Evolutionary conservation across 139 green algal species (phyloP), one percentile per base, ranked within the genome.

Genomic region (Diplosphaera chodatii): DNA sequence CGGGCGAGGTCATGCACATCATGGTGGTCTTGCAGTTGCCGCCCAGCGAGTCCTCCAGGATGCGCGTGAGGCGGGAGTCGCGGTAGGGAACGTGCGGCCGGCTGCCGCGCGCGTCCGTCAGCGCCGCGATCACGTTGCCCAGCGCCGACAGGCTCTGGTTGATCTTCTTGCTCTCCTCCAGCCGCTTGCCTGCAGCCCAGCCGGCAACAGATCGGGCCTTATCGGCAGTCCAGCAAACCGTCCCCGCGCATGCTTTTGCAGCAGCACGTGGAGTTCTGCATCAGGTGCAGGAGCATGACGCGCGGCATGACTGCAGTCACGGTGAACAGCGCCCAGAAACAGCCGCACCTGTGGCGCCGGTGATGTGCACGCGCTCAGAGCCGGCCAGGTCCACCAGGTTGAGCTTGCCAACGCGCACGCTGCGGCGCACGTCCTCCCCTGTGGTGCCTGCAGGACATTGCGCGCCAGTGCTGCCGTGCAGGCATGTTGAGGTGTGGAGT

Each of bases 121-220:
- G 84, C 5, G 92, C 94, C 20, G 86, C 85, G 78, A 98, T 98
- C 1, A 98, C 94, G 71, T 98, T 98, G n/a, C 94, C 94, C 40
- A 98, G 82, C 6, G 91, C 90, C 22, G 82, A 92, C 41, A 98
- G 71, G 37, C 82, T 92, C 66, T 92, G 86, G 77, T 98, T 98
- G 85, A 98, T 98, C 72, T 94, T 96, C 80, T 98, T 98, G 70
- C 74, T 90, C 85, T 98, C 94, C 80, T 98, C 94, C 79, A 98
- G 83, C 48, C 94, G 76, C 83, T 91, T 89, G 64, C 92, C 84
- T 80, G 75, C 66, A n/a, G n/a, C n/a, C n/a, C n/a, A n/a, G n/a
- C n/a, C n/a, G n/a, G n/a, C n/a, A n/a, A n/a, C n/a, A n/a, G n/a
- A n/a, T n/a, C n/a, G n/a, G n/a, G n/a, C n/a, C n/a, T n/a, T n/a